phyloP scores from a whole-genome alignment of 495 filamentous ascomycete genomes.

The Penicillium parvum region DNA sequence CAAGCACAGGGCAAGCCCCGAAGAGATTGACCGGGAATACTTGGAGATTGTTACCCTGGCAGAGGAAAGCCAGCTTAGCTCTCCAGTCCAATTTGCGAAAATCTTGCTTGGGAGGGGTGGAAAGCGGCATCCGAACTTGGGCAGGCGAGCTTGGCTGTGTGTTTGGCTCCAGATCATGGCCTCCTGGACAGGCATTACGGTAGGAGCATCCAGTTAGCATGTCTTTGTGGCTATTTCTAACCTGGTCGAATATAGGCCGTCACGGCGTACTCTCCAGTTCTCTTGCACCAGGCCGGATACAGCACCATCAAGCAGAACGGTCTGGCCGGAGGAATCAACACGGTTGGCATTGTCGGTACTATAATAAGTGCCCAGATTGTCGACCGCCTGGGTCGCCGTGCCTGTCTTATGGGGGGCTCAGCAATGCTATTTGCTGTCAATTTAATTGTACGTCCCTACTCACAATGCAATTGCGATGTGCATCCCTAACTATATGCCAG shows the following conservation, averaged over 20 bases:
- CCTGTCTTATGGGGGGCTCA: constrained; percentile 40
- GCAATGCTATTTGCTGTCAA: constrained; percentile 30
- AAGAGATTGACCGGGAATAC: constrained; percentile 37
- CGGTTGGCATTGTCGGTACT: constrained; percentile 50
- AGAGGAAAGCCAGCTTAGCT: constrained; percentile 29
- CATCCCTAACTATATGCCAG: constrained; percentile 9
- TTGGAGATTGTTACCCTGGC: constrained; percentile 36
- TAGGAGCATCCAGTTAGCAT: constrained; percentile 11
- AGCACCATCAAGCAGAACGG: constrained; percentile 44
- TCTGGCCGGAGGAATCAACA: constrained; percentile 51
- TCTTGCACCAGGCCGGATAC: constrained; percentile 42
- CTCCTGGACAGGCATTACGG: constrained; percentile 48
- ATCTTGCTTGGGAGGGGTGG: constrained; percentile 32
- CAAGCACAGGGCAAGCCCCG: constrained; percentile 12
- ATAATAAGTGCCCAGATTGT: constrained; percentile 53
- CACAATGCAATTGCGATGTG: background rate
- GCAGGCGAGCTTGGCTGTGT: constrained; percentile 45
- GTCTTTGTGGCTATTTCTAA: background rate
- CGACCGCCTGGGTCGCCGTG: constrained; percentile 45
- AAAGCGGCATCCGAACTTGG: constrained; percentile 29
- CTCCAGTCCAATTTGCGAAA: constrained; percentile 35
- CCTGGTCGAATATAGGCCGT: constrained; percentile 18
- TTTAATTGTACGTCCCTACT: constrained; percentile 22
- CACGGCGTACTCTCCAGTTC: constrained; percentile 38
- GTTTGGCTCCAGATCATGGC: constrained; percentile 54